Conservation (phyloP, 1,284 basidiomycete species). For the Irpex sp. region DNA sequence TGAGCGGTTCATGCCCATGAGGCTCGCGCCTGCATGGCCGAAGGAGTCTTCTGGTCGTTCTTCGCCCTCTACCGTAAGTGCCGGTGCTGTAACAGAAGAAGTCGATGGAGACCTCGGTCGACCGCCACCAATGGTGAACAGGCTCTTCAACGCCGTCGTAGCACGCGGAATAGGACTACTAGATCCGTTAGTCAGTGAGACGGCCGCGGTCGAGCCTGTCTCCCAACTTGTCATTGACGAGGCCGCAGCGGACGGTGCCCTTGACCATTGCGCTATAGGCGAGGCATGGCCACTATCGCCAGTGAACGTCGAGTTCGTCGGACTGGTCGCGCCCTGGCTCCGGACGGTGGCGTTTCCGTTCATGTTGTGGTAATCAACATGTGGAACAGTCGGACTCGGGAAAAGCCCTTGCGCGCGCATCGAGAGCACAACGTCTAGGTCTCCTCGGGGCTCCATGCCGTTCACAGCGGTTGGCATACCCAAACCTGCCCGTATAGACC, state of each 20-base stretch:
- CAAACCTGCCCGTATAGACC: conserved; percentile 64
- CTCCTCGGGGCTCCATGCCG: conserved; percentile 61
- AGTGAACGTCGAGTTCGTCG: conserved; percentile 11
- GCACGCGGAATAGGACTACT: conserved; percentile 6
- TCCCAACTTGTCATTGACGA: neutral
- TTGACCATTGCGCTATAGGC: conserved; percentile 10
- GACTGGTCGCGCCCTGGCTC: conserved; percentile 12
- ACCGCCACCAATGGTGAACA: conserved; percentile 40
- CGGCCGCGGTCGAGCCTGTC: neutral
- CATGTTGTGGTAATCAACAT: neutral
- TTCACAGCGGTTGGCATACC: conserved; percentile 41
- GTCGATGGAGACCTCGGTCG: conserved; percentile 56
- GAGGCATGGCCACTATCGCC: conserved; percentile 6
- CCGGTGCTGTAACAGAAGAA: conserved; percentile 26
- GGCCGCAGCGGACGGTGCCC: conserved; percentile 4
- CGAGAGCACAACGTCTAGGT: conserved; percentile 79
- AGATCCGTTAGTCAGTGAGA: neutral
- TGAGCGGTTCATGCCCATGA: conserved; percentile 49
- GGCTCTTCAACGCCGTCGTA: conserved; percentile 45
- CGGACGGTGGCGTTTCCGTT: neutral
- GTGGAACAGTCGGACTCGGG: conserved; percentile 7
- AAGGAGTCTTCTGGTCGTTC: conserved; percentile 45
- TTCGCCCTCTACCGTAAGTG: conserved; percentile 9
- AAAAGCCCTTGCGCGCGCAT: conserved; percentile 58
- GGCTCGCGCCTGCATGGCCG: conserved; percentile 47